Evolutionary conservation across 305 asterid genomes (phyloP).

Genomic region (Salvia sclarea): DNA sequence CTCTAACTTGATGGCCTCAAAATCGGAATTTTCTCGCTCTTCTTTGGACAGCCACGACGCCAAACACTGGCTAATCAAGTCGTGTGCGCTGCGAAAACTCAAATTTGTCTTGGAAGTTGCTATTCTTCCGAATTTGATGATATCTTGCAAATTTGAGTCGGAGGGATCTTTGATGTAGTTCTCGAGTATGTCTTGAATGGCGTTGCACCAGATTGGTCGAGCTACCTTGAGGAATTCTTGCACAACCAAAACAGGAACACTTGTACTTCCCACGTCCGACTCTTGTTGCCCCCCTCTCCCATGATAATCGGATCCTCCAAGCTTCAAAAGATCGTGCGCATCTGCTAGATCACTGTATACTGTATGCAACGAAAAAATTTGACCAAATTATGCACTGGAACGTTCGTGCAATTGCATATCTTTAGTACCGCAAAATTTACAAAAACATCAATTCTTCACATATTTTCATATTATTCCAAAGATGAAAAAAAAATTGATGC

Average conservation of each 20-base stretch:
- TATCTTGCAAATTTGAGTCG: conserved; percentile 50
- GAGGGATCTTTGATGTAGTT: conserved; percentile 64
- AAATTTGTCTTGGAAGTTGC: conserved; percentile 36
- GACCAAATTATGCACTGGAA: not conserved
- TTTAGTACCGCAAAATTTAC: not conserved
- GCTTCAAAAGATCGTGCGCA: conserved; percentile 65
- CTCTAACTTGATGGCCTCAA: conserved; percentile 56
- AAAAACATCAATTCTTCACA: not conserved
- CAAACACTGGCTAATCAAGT: conserved; percentile 62
- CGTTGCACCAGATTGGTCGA: conserved; percentile 79
- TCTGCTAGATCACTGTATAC: conserved; percentile 87
- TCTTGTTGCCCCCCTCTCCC: conserved; percentile 85
- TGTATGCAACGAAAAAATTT: conserved; percentile 35
- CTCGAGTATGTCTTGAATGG: conserved; percentile 60
- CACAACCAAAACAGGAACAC: conserved; percentile 58
- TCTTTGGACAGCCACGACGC: conserved; percentile 70
- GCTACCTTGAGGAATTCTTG: conserved; percentile 82
- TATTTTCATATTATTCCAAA: not conserved
- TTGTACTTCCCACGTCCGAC: conserved; percentile 81
- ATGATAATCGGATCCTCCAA: conserved; percentile 96
- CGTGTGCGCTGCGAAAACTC: conserved; percentile 37
- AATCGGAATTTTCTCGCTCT: conserved; percentile 59
- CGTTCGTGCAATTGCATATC: not conserved
- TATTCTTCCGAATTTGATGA: conserved; percentile 53
- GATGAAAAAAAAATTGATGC: not conserved